Percentiles rank a stretch among this genome's conserved stretches.
These are phyloP conservation scores for Physcomitrellopsis africana DNA, from an alignment of 225 moss, liverwort and hornwort genomes.

Conservation along the genomic window DNA sequence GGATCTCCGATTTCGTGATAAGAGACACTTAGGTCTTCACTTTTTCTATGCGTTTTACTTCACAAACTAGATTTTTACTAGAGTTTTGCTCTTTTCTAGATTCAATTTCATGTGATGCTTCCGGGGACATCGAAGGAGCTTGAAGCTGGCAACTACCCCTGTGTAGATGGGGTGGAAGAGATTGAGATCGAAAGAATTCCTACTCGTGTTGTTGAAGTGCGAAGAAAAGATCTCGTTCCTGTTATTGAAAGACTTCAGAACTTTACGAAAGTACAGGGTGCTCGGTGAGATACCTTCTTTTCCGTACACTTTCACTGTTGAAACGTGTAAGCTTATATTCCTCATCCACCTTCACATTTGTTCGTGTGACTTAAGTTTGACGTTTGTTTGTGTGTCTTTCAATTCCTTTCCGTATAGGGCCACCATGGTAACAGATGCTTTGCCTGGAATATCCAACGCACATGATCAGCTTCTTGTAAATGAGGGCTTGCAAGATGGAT, in stretches of 20 bases:
- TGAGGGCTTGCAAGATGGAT: conserved; percentile 57
- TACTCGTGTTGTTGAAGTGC: conserved; percentile 72
- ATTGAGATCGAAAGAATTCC: conserved; percentile 75
- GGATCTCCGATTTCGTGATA: neutral
- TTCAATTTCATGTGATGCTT: conserved; percentile 75
- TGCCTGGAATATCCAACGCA: conserved; percentile 54
- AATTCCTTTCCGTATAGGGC: conserved; percentile 41
- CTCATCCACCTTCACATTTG: too few species aligned
- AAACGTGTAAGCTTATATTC: too few species aligned
- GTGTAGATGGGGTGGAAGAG: conserved; percentile 52
- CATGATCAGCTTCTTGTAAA: conserved; percentile 58
- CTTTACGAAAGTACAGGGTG: conserved; percentile 64
- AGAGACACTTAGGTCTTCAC: neutral
- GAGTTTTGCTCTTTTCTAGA: conserved; percentile 36
- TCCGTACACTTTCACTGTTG: too few species aligned
- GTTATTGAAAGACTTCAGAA: conserved; percentile 77
- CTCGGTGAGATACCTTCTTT: conserved; percentile 46
- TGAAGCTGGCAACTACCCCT: conserved; percentile 34
- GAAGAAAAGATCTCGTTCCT: conserved; percentile 77
- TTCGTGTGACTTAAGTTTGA: too few species aligned
- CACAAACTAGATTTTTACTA: conserved; percentile 5
- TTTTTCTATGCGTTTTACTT: neutral
- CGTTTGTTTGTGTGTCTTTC: too few species aligned
- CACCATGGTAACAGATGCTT: conserved; percentile 42
- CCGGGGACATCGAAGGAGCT: conserved; percentile 43